Base-by-base conservation (phyloP, 305 asterid genomes). In the Fraxinus ornus region DNA sequence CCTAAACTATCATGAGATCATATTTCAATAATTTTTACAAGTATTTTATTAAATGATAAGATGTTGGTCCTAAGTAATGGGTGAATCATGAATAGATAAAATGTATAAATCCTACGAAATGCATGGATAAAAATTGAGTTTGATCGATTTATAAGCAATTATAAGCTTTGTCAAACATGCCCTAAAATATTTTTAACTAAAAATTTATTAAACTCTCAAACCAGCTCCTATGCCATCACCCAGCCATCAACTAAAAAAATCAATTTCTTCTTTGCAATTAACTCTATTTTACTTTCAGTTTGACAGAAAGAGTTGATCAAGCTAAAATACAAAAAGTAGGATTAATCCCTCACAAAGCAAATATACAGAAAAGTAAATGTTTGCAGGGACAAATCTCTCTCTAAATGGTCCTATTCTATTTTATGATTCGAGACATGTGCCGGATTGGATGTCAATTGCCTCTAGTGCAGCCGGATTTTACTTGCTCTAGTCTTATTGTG, bases 401-500 rank as follows among this genome's bases (percentile, higher is more conserved):
- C 8, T 49, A 76, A 35, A 44, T 57, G 28, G 73, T 52, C n/a
- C 66, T 76, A 26, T 44, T 8, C n/a, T 44, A 44, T 41, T 44
- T 24, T 12, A 9, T 36, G 30, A 5, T 41, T 76, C 21, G 36
- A 85, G 68, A 79, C 84, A 36, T 73, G 80, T 7, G 84, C 52
- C 9, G 82, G 84, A 83, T 83, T 78, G n/a, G 83, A 79, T 26
- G 86, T 77, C 37, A 71, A 77, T 24, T 80, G 88, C 83, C 32
- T 74, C 79, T 81, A 87, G 36, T 88, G 92, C 52, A 88, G 90
- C 66, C 88, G 89, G 77, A 79, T 76, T 85, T 86, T 84, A 83
- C 88, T 89, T 9, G 49, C 81, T 88, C 91, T 86, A 3, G 87
- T 79, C 85, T 88, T 94, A 80, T 91, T 92, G 7, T 87, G 78